Percentiles rank a stretch among this genome's conserved stretches.
Conservation (phyloP, 768 basidiomycete genomes). For the Tylopilus subfusipes region DNA sequence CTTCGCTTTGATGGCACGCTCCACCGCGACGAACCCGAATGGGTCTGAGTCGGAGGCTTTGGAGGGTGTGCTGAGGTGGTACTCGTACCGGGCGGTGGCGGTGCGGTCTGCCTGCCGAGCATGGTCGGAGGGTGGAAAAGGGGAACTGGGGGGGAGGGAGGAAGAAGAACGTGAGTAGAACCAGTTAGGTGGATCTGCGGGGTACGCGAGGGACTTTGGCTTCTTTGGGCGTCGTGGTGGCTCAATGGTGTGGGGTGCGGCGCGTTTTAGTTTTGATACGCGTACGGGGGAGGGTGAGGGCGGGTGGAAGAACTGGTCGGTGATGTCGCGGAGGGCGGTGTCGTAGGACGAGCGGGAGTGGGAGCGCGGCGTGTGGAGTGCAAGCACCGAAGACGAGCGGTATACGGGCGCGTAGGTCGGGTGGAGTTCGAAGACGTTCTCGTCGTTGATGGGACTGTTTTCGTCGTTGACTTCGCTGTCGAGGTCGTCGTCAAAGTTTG, state of each 20-base stretch:
- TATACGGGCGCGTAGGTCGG: neutral
- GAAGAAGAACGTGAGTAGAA: constrained; percentile 24
- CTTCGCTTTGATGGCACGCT: constrained; percentile 45
- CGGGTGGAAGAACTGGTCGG: constrained; percentile 34
- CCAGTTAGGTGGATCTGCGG: constrained; percentile 33
- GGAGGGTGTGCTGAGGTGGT: constrained; percentile 21
- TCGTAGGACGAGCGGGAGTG: constrained; percentile 20
- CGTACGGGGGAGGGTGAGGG: constrained; percentile 31
- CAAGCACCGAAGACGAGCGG: constrained; percentile 13
- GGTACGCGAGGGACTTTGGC: constrained; percentile 29
- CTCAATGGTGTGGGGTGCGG: constrained; percentile 14
- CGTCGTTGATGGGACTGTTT: constrained; percentile 2
- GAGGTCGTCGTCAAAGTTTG: constrained; percentile 16
- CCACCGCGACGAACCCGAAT: constrained; percentile 55
- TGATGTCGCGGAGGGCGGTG: constrained; percentile 29
- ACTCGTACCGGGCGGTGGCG: constrained; percentile 15
- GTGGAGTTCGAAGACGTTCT: constrained; percentile 15
- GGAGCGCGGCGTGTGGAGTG: constrained; percentile 23
- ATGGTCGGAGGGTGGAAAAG: constrained; percentile 21
- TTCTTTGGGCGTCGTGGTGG: constrained; percentile 33
- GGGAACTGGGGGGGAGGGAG: constrained; percentile 35
- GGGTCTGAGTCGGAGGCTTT: constrained; percentile 43
- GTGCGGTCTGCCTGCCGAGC: neutral
- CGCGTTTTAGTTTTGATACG: constrained; percentile 19
- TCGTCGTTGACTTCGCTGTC: constrained; percentile 8